Evolutionary conservation across 805 yeast genomes (phyloP).

Genomic region (Wickerhamomyces queroliae): DNA sequence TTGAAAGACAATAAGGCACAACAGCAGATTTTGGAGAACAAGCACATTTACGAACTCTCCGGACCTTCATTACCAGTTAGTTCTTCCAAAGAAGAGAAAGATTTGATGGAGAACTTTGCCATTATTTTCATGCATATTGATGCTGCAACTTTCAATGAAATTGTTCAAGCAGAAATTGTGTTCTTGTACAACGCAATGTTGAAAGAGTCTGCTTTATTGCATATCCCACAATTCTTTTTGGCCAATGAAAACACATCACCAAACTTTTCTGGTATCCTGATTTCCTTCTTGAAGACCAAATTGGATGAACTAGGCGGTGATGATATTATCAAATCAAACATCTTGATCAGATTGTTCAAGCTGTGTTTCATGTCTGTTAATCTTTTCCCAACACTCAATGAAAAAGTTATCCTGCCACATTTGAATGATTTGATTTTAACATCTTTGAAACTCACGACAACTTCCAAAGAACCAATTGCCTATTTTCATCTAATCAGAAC

Average conservation of each 20-base stretch:
- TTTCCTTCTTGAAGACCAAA: constrained; percentile 68
- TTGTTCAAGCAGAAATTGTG: constrained; percentile 74
- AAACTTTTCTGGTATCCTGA: constrained; percentile 79
- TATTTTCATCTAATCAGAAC: constrained; percentile 87
- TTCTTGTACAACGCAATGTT: constrained; percentile 74
- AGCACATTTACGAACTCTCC: constrained; percentile 49
- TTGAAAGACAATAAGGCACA: constrained; percentile 18
- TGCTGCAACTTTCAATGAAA: constrained; percentile 92
- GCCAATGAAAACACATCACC: constrained; percentile 95
- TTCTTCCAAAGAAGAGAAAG: constrained; percentile 89
- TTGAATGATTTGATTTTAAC: constrained; percentile 76
- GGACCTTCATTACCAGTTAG: constrained; percentile 83
- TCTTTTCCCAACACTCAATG: constrained; percentile 82
- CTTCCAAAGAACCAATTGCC: constrained; percentile 85
- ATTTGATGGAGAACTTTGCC: constrained; percentile 91
- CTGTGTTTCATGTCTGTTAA: constrained; percentile 95
- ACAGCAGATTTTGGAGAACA: constrained; percentile 20
- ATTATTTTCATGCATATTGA: constrained; percentile 91
- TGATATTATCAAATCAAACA: constrained; percentile 70
- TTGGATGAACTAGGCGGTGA: constrained; percentile 76
- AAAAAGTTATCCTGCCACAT: constrained; percentile 83
- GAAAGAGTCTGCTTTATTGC: constrained; percentile 78
- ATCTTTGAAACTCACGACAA: constrained; percentile 72
- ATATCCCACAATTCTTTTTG: constrained; percentile 88
- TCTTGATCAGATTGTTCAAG: constrained; percentile 81